phyloP scores from a whole-genome alignment of 2,329 filamentous ascomycete species.

The Talaromyces funiculosus region DNA sequence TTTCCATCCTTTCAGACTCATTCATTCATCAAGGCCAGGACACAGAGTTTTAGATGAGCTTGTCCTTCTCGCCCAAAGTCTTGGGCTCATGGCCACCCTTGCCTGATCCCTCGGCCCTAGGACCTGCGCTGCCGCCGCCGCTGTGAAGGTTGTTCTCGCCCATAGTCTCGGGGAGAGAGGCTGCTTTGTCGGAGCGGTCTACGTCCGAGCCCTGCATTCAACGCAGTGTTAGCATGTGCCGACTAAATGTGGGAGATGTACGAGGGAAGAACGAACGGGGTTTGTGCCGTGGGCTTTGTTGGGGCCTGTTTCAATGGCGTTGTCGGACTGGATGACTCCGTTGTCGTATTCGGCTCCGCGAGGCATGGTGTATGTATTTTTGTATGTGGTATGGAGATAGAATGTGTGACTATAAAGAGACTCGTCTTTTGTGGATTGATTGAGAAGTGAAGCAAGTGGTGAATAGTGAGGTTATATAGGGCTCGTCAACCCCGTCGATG shows the following conservation, averaged over 20 bases:
- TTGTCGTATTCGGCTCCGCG: slow-evolving; percentile 38
- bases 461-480: not conserved
- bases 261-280: slow-evolving; percentile 8
- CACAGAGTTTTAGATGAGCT: too few relatives aligned
- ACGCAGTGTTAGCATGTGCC: not conserved
- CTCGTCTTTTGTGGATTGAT: not conserved
- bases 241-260: not conserved
- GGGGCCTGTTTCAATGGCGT: slow-evolving; percentile 28
- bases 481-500: not conserved
- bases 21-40: too few relatives aligned
- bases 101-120: slow-evolving; percentile 24
- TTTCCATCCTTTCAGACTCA: not conserved
- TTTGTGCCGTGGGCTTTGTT: slow-evolving; percentile 33
- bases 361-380: slow-evolving; percentile 27
- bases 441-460: too few relatives aligned
- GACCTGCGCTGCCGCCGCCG: slow-evolving; percentile 22
- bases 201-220: slow-evolving; percentile 19
- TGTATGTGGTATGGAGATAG: not conserved
- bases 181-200: slow-evolving; percentile 28
- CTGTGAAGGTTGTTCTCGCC: slow-evolving; percentile 22
- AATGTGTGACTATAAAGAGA: not conserved
- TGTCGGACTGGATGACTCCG: slow-evolving; percentile 34
- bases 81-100: slow-evolving; percentile 34
- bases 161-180: slow-evolving; percentile 31
- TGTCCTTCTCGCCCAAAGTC: slow-evolving; percentile 28